Base-by-base conservation (phyloP, 2,329 filamentous ascomycete species). In the Penicillium sp. region DNA sequence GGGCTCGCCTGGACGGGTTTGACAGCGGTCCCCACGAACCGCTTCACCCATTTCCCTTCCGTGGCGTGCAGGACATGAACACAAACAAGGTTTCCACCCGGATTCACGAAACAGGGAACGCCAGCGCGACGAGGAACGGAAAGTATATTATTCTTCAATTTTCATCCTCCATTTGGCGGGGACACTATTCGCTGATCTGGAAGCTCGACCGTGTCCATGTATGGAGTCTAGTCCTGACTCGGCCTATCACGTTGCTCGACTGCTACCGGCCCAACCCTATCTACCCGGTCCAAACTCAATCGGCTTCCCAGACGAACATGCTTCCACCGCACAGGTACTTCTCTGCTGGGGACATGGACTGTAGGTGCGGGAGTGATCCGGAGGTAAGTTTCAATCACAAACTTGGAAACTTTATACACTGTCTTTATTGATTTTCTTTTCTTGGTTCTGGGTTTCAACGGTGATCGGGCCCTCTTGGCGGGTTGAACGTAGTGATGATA, bases 281-380 rank as follows among this genome's bases (percentile, higher is more conserved):
- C 47, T 50, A 41, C 41, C 41, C 47, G 41, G 44, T 45, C 32
- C 27, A 50, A 50, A 50, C 44, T 50, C 44, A 50, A 50, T 50
- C 47, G 47, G 47, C 37, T 20, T 34, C 29, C 15, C 25, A 31
- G 25, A 32, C 37, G 30, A 39, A 42, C 34, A 33, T 9, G 18
- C 18, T 39, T 29, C 26, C 34, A 40, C 25, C 28, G 11, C 38
- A 37, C 39, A 47, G 33, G 39, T 41, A 39, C 37, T 25, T 37
- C 18, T 22, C 18, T 22, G n/a, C n/a, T n/a, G n/a, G n/a, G n/a
- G n/a, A n/a, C n/a, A n/a, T n/a, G n/a, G 18, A 22, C 18, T 5
- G 18, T 22, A 5, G 18, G 18, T n/a, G 10, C 25, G 12, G 25
- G 9, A 13, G 25, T 27, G 25, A 11, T 27, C 25, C 25, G 4